Conservation (phyloP, 768 basidiomycete genomes). For the Kwoniella mangroviensis region DNA sequence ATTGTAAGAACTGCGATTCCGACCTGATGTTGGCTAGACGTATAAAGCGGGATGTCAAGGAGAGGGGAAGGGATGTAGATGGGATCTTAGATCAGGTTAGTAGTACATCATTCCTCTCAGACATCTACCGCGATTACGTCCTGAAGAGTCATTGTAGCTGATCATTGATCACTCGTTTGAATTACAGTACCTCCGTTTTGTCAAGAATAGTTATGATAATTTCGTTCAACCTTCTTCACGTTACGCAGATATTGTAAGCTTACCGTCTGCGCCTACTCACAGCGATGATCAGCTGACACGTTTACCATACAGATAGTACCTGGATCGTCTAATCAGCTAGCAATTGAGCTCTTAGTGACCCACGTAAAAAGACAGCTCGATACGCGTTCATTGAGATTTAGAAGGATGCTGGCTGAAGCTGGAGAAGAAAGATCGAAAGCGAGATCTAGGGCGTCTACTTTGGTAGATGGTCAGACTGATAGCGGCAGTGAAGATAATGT, state of each 20-base stretch:
- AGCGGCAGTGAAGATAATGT: slow-evolving; percentile 60
- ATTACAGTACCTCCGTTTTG: slow-evolving; percentile 76
- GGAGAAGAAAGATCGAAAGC: slow-evolving; percentile 34
- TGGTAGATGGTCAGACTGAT: slow-evolving; percentile 30
- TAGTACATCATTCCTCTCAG: not conserved
- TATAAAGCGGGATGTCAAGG: slow-evolving; percentile 81
- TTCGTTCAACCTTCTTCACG: slow-evolving; percentile 86
- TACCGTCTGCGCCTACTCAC: not conserved
- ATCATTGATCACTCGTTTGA: not conserved
- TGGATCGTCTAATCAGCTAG: slow-evolving; percentile 82
- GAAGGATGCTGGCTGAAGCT: slow-evolving; percentile 69
- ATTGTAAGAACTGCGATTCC: slow-evolving; percentile 65
- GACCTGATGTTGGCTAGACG: slow-evolving; percentile 97
- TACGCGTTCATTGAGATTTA: slow-evolving; percentile 74
- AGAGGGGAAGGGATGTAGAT: slow-evolving; percentile 81
- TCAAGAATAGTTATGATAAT: slow-evolving; percentile 92
- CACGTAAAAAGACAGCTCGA: slow-evolving; percentile 84
- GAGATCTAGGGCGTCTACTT: slow-evolving; percentile 24
- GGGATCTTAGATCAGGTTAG: slow-evolving; percentile 81
- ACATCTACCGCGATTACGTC: not conserved
- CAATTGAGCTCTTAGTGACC: slow-evolving; percentile 89
- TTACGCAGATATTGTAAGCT: slow-evolving; percentile 81
- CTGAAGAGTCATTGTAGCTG: too few relatives aligned
- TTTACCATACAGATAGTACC: slow-evolving; percentile 78
- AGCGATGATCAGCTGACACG: not conserved